Conservation (phyloP, 2,329 filamentous ascomycete species). For the Alternaria conjuncta region DNA sequence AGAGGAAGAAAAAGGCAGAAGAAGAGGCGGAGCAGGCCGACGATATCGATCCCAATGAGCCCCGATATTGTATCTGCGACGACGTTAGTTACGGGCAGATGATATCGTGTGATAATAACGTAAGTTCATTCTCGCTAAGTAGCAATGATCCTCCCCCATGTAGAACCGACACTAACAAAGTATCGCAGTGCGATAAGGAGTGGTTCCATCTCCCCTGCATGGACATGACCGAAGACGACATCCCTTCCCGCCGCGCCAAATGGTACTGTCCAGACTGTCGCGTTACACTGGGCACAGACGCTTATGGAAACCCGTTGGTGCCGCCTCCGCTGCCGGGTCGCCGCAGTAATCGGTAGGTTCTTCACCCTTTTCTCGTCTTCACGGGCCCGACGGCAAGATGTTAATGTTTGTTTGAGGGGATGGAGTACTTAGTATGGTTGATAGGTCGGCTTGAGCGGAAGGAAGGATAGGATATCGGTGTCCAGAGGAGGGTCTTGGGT, state of each 20-base stretch:
- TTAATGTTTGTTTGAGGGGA: conserved; percentile 41
- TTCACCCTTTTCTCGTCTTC: conserved; percentile 19
- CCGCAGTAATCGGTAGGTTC: conserved; percentile 42
- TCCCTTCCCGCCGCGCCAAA: conserved; percentile 75
- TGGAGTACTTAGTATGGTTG: conserved; percentile 39
- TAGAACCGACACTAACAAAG: no score
- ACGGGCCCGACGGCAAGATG: conserved; percentile 22
- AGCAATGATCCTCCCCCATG: no score
- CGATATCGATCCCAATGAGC: conserved; percentile 75
- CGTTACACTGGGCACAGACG: conserved; percentile 33
- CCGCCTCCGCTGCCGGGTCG: conserved; percentile 43
- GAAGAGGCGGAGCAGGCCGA: conserved; percentile 35
- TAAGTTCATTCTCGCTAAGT: no score
- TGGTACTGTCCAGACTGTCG: conserved; percentile 84
- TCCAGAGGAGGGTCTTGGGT: background rate
- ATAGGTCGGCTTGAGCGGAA: conserved; percentile 17
- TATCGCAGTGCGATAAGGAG: conserved; percentile 80
- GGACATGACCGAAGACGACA: conserved; percentile 62
- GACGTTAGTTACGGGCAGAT: conserved; percentile 82
- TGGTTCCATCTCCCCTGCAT: conserved; percentile 88
- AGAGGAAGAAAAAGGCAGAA: conserved; percentile 57
- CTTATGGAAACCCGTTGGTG: conserved; percentile 42
- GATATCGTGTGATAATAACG: conserved; percentile 81
- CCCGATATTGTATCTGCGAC: conserved; percentile 78
- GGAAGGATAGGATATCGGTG: background rate